phyloP scores from a whole-genome alignment of 441 rosid genomes.

The Gossypium trilobum region DNA sequence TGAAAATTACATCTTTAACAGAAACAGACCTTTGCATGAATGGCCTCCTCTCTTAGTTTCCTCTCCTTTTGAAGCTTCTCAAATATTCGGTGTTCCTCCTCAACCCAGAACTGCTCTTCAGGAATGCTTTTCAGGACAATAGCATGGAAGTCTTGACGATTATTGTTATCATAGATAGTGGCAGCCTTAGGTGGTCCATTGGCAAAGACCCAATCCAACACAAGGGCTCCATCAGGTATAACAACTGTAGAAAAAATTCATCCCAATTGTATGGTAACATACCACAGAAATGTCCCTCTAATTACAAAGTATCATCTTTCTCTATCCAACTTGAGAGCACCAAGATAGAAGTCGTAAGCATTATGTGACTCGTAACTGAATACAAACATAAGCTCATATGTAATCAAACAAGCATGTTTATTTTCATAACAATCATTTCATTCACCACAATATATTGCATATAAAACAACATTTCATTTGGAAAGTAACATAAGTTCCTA shows the following conservation, averaged over 20 bases:
- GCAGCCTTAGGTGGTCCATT: conserved; percentile 82
- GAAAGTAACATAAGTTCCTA: too few species aligned
- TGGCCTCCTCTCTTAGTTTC: conserved; percentile 57
- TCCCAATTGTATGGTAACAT: conserved; percentile 11
- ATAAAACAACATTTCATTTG: too few species aligned
- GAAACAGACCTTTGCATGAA: conserved; percentile 60
- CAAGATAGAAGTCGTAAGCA: too few species aligned
- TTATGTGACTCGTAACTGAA: too few species aligned
- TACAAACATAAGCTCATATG: too few species aligned
- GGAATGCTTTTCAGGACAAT: conserved; percentile 43
- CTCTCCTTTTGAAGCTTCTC: conserved; percentile 63
- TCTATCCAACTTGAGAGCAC: too few species aligned
- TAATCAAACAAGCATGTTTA: too few species aligned
- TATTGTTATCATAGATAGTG: conserved; percentile 62
- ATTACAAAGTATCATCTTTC: not conserved
- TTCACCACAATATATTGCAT: too few species aligned
- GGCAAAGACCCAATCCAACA: conserved; percentile 89
- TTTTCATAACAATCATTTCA: too few species aligned
- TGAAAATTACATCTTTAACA: not conserved
- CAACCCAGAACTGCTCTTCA: conserved; percentile 62
- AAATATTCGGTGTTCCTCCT: conserved; percentile 56
- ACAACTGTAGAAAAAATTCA: conserved; percentile 40
- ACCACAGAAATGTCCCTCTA: conserved; percentile 3
- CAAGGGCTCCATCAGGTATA: conserved; percentile 53
- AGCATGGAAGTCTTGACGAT: conserved; percentile 67